phyloP scores from a whole-genome alignment of 1,139 yeast species.

The Starmera stellimalicola region DNA sequence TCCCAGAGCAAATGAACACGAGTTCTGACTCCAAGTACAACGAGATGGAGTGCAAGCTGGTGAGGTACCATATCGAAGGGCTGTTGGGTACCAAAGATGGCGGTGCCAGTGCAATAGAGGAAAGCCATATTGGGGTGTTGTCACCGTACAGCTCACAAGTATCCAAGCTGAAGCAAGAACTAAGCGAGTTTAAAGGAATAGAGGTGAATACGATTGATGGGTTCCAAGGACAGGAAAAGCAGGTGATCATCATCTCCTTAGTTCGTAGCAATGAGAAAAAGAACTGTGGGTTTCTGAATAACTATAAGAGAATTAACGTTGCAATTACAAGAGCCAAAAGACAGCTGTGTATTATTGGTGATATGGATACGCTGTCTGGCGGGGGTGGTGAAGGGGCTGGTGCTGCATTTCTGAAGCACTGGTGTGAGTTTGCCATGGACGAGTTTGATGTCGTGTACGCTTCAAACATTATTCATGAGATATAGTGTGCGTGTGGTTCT shows the following conservation, averaged over 20 bases:
- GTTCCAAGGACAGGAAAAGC: constrained; percentile 89
- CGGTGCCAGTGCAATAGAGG: constrained; percentile 40
- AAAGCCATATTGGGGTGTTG: constrained; percentile 63
- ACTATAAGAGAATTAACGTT: constrained; percentile 68
- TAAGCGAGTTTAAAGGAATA: constrained; percentile 34
- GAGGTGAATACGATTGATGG: constrained; percentile 89
- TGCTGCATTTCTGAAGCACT: no score
- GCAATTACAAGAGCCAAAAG: constrained; percentile 88
- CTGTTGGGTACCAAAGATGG: constrained; percentile 32
- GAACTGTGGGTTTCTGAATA: constrained; percentile 71
- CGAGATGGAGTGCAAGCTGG: constrained; percentile 62
- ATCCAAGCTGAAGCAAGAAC: constrained; percentile 38
- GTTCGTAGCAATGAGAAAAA: constrained; percentile 63
- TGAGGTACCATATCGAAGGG: constrained; percentile 41
- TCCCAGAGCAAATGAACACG: constrained; percentile 40
- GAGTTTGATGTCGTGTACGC: no score
- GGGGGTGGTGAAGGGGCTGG: no score
- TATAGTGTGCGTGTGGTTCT: no score
- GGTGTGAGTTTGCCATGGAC: no score
- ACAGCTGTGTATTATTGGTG: constrained; percentile 81
- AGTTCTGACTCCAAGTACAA: constrained; percentile 49
- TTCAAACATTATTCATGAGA: no score
- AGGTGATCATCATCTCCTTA: constrained; percentile 68
- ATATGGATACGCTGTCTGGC: constrained; percentile 70
- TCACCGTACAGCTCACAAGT: constrained; percentile 92